phyloP scores from a whole-genome alignment of 352 stramenopile species.

The Aphanomyces stellatus region DNA sequence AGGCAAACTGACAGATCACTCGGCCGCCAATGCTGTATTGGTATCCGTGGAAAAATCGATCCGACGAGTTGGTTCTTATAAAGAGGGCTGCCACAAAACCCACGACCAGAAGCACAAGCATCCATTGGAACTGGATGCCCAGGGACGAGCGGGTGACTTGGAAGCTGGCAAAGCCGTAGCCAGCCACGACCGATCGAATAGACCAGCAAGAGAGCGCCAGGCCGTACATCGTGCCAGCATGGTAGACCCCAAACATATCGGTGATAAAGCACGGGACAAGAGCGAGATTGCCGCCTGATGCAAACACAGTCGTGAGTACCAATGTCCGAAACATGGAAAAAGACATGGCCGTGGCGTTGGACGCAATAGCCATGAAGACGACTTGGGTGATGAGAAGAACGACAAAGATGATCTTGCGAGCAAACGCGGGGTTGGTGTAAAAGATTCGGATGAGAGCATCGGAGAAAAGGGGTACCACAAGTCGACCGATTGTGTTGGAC shows the following conservation, averaged over 20 bases:
- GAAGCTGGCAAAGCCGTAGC: not conserved
- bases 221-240: conserved; percentile 23
- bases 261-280: conserved; percentile 20
- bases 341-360: not conserved
- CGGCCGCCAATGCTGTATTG: not conserved
- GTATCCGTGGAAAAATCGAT: conserved; percentile 15
- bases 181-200: conserved; percentile 9
- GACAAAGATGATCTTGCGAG: conserved; percentile 10
- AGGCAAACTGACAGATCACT: not conserved
- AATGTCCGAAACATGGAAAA: not conserved
- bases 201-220: conserved; percentile 20
- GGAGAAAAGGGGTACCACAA: conserved; percentile 1
- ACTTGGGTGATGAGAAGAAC: not conserved
- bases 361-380: not conserved
- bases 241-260: conserved; percentile 25
- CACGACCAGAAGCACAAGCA: not conserved
- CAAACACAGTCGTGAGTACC: conserved; percentile 12
- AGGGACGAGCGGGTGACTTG: not conserved
- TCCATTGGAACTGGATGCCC: not conserved
- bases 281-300: conserved; percentile 17
- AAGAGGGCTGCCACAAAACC: not conserved
- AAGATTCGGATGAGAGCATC: conserved; percentile 17
- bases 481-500: conserved; percentile 2
- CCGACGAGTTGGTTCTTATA: conserved; percentile 1
- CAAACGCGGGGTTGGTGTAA: conserved; percentile 20